These are phyloP conservation scores for Fusarium continuum DNA, from an alignment of 2,329 filamentous ascomycete species.

Conservation along the genomic window DNA sequence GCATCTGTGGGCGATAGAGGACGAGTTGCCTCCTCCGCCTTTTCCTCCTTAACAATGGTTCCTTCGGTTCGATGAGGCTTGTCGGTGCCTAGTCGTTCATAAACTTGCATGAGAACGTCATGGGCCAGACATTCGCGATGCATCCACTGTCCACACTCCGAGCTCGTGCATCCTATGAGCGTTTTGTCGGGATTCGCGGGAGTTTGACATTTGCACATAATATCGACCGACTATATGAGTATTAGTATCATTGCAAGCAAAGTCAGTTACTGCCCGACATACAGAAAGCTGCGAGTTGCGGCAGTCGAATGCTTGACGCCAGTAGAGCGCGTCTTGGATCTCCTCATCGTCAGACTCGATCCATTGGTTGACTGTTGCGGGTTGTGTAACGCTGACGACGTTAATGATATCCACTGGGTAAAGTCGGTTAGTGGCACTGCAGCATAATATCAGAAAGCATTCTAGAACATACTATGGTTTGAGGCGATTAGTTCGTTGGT, in stretches of 20 bases:
- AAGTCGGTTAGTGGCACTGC: constrained; percentile 15
- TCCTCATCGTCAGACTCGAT: constrained; percentile 74
- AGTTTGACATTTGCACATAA: constrained; percentile 66
- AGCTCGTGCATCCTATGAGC: constrained; percentile 65
- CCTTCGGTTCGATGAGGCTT: constrained; percentile 57
- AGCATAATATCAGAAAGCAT: background rate
- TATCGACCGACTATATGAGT: constrained; percentile 58
- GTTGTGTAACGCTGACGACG: constrained; percentile 72
- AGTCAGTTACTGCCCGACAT: constrained; percentile 44
- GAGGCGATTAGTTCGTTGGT: constrained; percentile 74
- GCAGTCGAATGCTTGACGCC: constrained; percentile 70
- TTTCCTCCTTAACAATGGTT: constrained; percentile 53
- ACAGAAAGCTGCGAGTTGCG: constrained; percentile 67
- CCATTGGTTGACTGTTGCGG: constrained; percentile 72
- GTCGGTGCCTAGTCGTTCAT: constrained; percentile 59
- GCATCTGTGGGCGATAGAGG: constrained; percentile 63
- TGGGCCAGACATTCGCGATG: constrained; percentile 70
- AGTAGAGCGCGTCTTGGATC: constrained; percentile 67
- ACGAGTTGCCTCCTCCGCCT: constrained; percentile 47
- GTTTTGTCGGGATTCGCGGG: constrained; percentile 71
- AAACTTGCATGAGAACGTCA: constrained; percentile 61
- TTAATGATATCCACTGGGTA: constrained; percentile 76
- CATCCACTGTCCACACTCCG: constrained; percentile 67
- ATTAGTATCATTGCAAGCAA: constrained; percentile 34
- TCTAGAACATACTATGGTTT: constrained; percentile 69